A percentile compares a stretch with the other conserved stretches of the same genome.
Evolutionary conservation across 768 basidiomycete species (phyloP).

Genomic region (Coprinopsis strossmayeri): DNA sequence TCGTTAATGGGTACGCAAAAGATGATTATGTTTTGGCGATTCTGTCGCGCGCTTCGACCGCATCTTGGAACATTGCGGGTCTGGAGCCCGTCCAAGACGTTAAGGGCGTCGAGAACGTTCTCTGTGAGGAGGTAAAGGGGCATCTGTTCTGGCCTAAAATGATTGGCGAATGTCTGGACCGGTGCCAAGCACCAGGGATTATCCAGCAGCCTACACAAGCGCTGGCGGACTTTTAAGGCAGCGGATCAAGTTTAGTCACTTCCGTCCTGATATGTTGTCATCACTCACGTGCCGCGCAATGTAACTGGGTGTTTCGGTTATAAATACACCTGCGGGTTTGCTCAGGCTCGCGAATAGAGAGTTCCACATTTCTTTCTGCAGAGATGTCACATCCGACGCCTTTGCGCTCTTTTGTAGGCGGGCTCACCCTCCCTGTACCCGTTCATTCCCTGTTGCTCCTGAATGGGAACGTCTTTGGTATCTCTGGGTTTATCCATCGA

Average conservation of each 20-base stretch:
- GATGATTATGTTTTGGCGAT: constrained; percentile 51
- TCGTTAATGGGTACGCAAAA: constrained; percentile 48
- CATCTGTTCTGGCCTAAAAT: constrained; percentile 44
- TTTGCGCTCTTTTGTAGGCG: constrained; percentile 49
- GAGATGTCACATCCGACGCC: constrained; percentile 38
- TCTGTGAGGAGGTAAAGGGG: constrained; percentile 40
- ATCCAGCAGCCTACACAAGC: constrained; percentile 25
- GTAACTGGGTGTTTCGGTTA: too few relatives aligned
- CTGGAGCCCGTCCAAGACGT: constrained; percentile 39
- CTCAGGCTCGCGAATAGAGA: neutral
- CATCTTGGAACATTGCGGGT: constrained; percentile 47
- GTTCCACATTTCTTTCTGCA: neutral
- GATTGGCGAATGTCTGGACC: constrained; percentile 39
- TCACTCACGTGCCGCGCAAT: too few relatives aligned
- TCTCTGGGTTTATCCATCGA: constrained; percentile 55
- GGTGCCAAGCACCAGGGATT: constrained; percentile 34
- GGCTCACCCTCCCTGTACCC: constrained; percentile 44
- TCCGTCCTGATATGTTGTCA: too few relatives aligned
- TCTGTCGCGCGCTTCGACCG: constrained; percentile 38
- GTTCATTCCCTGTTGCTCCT: constrained; percentile 45
- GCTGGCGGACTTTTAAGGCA: too few relatives aligned
- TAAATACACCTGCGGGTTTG: too few relatives aligned
- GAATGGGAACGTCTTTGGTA: constrained; percentile 52
- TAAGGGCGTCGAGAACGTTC: constrained; percentile 46
- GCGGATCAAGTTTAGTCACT: too few relatives aligned